A percentile compares a stretch with the other conserved stretches of the same genome.
These are phyloP conservation scores for Arthrinium puccinioides DNA, from an alignment of 2,329 filamentous ascomycete genomes.

Conservation along the genomic window DNA sequence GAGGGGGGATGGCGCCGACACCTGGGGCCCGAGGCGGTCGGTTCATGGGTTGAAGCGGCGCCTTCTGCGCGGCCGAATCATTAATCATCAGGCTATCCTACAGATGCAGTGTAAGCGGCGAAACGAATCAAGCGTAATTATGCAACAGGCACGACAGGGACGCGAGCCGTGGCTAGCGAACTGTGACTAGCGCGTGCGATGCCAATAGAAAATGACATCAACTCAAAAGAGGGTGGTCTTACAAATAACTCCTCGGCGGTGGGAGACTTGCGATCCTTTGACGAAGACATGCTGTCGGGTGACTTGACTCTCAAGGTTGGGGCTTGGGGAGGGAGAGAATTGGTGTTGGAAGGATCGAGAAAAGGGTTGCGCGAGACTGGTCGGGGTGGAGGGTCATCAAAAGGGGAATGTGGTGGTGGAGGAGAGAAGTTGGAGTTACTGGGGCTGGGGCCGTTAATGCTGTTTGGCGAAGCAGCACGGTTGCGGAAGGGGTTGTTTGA, in stretches of 20 bases:
- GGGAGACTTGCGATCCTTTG: constrained; percentile 39
- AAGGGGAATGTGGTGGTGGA: constrained; percentile 44
- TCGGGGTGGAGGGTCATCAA: constrained; percentile 51
- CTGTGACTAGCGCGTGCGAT: not conserved
- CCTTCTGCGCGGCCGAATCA: constrained; percentile 35
- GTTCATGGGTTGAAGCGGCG: constrained; percentile 8
- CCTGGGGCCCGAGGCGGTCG: constrained; percentile 30
- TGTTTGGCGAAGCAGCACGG: constrained; percentile 54
- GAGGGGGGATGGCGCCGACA: constrained; percentile 31
- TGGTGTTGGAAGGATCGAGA: constrained; percentile 43
- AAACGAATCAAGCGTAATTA: no score
- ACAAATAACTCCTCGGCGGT: constrained; percentile 70
- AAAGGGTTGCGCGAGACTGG: constrained; percentile 71
- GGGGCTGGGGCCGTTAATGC: constrained; percentile 10
- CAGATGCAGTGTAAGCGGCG: no score
- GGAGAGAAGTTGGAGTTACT: constrained; percentile 25
- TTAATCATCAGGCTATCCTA: constrained; percentile 64
- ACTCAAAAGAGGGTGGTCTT: constrained; percentile 41
- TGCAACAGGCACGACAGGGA: no score
- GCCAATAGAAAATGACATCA: no score
- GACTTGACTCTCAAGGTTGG: constrained; percentile 24
- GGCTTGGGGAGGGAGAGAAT: not conserved
- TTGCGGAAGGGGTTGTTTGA: constrained; percentile 81
- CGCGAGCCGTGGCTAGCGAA: constrained; percentile 3
- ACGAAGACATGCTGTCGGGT: constrained; percentile 41